Percentiles rank a stretch among this genome's conserved stretches.
phyloP scores from a whole-genome alignment of 2,329 filamentous ascomycete genomes.

The Penicillium digitatum region DNA sequence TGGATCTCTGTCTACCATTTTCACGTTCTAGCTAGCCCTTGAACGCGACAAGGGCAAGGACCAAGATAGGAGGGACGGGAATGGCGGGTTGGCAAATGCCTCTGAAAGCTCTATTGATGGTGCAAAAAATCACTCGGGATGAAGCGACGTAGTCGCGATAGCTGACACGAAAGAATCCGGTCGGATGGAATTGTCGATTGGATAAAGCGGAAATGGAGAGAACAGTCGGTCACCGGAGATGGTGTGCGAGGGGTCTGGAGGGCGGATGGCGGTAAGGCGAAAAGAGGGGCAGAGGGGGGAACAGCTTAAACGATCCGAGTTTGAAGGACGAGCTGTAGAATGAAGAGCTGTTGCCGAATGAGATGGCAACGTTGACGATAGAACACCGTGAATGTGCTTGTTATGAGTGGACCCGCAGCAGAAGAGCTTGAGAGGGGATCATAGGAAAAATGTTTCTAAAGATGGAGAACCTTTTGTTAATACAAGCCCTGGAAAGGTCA shows the following conservation, averaged over 20 bases:
- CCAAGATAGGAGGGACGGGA: constrained; percentile 18
- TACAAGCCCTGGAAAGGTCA: neutral
- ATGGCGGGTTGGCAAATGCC: constrained; percentile 5
- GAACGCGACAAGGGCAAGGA: constrained; percentile 21
- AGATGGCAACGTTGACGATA: constrained; percentile 11
- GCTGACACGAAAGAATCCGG: constrained; percentile 9
- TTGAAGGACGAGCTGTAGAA: neutral
- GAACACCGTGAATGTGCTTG: constrained; percentile 10
- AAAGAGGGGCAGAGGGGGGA: constrained; percentile 18
- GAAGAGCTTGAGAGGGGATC: constrained; percentile 22
- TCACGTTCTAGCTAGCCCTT: constrained; percentile 46
- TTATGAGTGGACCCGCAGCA: constrained; percentile 24
- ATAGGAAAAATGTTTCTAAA: constrained; percentile 13
- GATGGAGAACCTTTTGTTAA: neutral
- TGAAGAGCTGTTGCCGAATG: constrained; percentile 4
- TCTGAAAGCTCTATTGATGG: constrained; percentile 21
- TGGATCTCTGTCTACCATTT: constrained; percentile 95
- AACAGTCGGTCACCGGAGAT: constrained; percentile 14
- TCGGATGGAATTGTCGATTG: constrained; percentile 12
- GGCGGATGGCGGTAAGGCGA: constrained; percentile 13
- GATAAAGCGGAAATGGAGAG: constrained; percentile 5
- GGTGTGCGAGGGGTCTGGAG: constrained; percentile 17
- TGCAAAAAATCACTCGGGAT: constrained; percentile 10
- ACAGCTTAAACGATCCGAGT: constrained; percentile 16
- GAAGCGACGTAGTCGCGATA: constrained; percentile 4